Conservation (phyloP, 768 basidiomycete genomes). For the Boletellus emodensis region DNA sequence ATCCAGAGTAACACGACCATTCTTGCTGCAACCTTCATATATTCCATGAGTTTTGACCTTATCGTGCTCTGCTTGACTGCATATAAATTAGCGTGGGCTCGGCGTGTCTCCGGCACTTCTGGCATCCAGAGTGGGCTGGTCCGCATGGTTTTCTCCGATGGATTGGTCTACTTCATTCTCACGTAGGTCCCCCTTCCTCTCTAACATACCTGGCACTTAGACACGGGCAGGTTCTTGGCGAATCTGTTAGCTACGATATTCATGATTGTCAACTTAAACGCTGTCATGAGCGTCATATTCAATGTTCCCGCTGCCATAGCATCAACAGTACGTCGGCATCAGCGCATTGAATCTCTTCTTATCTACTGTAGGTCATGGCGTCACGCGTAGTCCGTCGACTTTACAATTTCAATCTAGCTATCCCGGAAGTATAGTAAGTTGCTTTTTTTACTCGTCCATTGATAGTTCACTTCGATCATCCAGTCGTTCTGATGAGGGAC, state of each 20-base stretch:
- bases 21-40: constrained; percentile 68
- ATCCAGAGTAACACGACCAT: constrained; percentile 56
- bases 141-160: constrained; percentile 65
- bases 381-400: constrained; percentile 58
- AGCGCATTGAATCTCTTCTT: background rate
- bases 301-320: constrained; percentile 60
- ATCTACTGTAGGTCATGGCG: constrained; percentile 46
- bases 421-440: constrained; percentile 31
- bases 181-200: constrained; percentile 43
- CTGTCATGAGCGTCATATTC: constrained; percentile 63
- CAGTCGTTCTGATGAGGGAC: constrained; percentile 21
- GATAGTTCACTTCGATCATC: background rate
- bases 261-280: constrained; percentile 62
- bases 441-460: background rate
- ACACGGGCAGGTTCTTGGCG: constrained; percentile 34
- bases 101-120: constrained; percentile 12
- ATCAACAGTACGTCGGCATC: constrained; percentile 37
- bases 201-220: constrained; percentile 26
- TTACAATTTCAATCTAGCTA: constrained; percentile 40
- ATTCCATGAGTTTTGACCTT: constrained; percentile 73
- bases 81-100: constrained; percentile 47
- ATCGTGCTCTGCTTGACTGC: constrained; percentile 55
- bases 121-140: constrained; percentile 45
- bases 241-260: constrained; percentile 48
- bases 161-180: constrained; percentile 71